Evolutionary conservation across 2,329 filamentous ascomycete species (phyloP).

Genomic region (Lasiodiplodia sp.): DNA sequence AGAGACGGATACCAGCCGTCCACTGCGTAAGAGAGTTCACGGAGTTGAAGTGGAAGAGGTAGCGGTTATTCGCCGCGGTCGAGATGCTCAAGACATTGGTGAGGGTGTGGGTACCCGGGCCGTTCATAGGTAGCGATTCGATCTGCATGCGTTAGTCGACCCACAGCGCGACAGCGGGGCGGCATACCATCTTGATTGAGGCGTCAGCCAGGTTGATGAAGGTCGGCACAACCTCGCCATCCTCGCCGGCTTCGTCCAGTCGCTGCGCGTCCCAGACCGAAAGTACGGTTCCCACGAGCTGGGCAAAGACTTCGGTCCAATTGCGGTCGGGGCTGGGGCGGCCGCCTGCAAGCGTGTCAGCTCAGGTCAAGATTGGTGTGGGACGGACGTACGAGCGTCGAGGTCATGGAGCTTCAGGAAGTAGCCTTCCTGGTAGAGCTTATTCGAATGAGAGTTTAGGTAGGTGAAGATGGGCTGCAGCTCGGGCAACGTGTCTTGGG

Average conservation of each 20-base stretch:
- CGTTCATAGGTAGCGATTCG: constrained; percentile 83
- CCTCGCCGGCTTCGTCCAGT: constrained; percentile 83
- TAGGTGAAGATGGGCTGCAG: constrained; percentile 92
- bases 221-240: constrained; percentile 84
- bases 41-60: constrained; percentile 95
- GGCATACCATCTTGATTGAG: constrained; percentile 90
- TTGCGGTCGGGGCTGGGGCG: constrained; percentile 83
- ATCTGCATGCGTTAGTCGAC: constrained; percentile 39
- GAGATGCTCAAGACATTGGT: constrained; percentile 96
- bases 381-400: constrained; percentile 75
- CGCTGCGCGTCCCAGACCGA: constrained; percentile 96
- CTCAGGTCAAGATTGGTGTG: constrained; percentile 28
- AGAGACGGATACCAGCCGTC: constrained; percentile 90
- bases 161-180: background rate
- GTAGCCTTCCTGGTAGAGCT: constrained; percentile 97
- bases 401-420: constrained; percentile 97
- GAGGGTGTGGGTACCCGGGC: constrained; percentile 76
- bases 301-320: constrained; percentile 97
- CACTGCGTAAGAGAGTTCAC: constrained; percentile 92
- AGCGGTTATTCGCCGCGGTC: constrained; percentile 93
- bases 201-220: constrained; percentile 98
- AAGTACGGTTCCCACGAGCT: constrained; percentile 91
- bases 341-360: constrained; percentile 68
- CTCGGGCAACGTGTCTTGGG: constrained; percentile 87
- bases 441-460: constrained; percentile 93